Conservation (phyloP, 768 basidiomycete species). For the Mrakia gelida region DNA sequence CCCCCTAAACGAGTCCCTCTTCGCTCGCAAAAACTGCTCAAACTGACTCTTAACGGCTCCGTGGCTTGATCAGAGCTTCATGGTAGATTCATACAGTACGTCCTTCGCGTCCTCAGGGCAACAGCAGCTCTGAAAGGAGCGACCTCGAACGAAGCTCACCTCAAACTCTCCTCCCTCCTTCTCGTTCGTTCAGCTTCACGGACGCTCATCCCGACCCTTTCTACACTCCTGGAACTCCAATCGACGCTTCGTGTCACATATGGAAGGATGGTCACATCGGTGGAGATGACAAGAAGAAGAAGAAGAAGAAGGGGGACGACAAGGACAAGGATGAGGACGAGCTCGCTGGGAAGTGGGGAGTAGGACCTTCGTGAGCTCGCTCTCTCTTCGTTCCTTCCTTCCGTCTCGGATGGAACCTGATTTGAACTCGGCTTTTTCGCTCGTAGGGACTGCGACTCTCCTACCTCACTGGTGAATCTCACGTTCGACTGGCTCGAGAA, state of each 20-base stretch:
- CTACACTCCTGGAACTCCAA: slow-evolving; percentile 55
- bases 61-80: slow-evolving; percentile 45
- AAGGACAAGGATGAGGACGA: slow-evolving; percentile 48
- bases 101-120: neutral
- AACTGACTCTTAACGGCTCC: neutral
- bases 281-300: slow-evolving; percentile 45
- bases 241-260: slow-evolving; percentile 62
- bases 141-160: neutral
- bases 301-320: slow-evolving; percentile 41
- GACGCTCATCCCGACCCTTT: slow-evolving; percentile 77
- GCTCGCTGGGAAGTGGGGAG: slow-evolving; percentile 60
- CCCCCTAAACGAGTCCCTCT: neutral
- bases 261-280: neutral
- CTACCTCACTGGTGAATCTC: slow-evolving; percentile 68
- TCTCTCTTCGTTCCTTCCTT: neutral
- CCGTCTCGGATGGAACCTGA: slow-evolving; percentile 43
- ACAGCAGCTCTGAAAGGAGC: no score
- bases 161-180: no score
- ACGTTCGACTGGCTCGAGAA: slow-evolving; percentile 75
- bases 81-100: slow-evolving; percentile 64
- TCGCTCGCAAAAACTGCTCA: neutral
- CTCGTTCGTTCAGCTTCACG: slow-evolving; percentile 50
- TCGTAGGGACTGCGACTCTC: slow-evolving; percentile 65
- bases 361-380: slow-evolving; percentile 59
- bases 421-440: no score